A percentile compares a stretch with the other conserved stretches of the same genome.
These are phyloP conservation scores for Sporothrix phasma DNA, from an alignment of 2,329 filamentous ascomycete genomes.

Conservation along the genomic window DNA sequence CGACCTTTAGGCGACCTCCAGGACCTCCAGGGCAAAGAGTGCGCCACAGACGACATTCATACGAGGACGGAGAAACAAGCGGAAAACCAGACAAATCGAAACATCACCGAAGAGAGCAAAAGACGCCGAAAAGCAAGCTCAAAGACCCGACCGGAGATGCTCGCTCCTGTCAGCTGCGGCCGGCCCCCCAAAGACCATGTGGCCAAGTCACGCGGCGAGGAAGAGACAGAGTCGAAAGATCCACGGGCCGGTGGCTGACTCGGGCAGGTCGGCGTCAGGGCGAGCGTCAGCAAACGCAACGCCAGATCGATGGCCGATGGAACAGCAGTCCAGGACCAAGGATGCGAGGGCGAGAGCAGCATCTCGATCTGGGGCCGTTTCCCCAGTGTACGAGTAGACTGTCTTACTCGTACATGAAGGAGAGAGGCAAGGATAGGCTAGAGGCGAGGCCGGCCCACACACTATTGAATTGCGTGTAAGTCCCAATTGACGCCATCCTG, in stretches of 20 bases:
- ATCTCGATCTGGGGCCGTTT: neutral
- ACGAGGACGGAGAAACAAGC: too few species aligned
- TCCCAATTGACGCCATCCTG: too few species aligned
- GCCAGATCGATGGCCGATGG: neutral
- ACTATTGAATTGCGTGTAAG: too few species aligned
- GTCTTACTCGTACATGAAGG: too few species aligned
- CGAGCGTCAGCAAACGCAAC: neutral
- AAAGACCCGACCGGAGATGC: too few species aligned
- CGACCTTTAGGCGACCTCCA: too few species aligned
- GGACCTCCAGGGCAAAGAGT: too few species aligned
- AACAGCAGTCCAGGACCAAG: neutral
- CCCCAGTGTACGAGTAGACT: neutral
- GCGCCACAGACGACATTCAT: too few species aligned
- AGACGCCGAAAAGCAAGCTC: too few species aligned
- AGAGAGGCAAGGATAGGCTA: too few species aligned
- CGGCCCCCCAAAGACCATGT: neutral
- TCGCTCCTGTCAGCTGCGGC: neutral
- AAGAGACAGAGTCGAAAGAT: neutral
- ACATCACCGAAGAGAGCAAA: neutral
- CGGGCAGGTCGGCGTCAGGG: neutral
- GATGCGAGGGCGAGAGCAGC: neutral
- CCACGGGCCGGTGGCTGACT: neutral
- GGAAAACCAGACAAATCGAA: too few species aligned
- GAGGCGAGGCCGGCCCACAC: too few species aligned
- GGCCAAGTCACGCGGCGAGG: neutral